Percentiles rank a stretch among this genome's conserved stretches.
These are phyloP conservation scores for Neurospora sp. DNA, from an alignment of 495 filamentous ascomycete genomes.

Conservation along the genomic window DNA sequence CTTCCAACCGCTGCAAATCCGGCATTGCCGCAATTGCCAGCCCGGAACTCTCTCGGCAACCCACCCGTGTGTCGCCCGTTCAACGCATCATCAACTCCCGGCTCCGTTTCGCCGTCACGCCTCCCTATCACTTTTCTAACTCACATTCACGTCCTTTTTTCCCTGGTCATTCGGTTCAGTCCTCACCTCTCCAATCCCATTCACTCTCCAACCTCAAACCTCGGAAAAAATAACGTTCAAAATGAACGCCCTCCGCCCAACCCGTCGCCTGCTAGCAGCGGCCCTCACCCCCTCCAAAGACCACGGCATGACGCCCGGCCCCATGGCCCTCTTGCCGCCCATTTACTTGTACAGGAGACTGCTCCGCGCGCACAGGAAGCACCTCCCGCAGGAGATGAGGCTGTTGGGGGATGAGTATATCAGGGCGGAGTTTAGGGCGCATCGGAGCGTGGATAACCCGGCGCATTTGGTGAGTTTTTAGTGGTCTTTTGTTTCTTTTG, in stretches of 20 bases:
- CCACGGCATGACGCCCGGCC: conserved; percentile 36
- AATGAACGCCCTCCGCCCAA: not conserved
- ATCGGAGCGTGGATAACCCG: conserved; percentile 77
- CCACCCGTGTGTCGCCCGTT: too few species aligned
- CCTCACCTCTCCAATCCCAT: too few species aligned
- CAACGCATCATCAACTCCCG: not conserved
- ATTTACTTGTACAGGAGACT: conserved; percentile 83
- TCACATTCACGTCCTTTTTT: too few species aligned
- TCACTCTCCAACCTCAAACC: too few species aligned
- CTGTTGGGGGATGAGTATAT: conserved; percentile 83
- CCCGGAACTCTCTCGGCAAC: not conserved
- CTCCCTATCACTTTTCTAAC: not conserved
- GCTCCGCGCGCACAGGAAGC: conserved; percentile 73
- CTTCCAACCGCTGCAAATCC: not conserved
- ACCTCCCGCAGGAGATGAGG: conserved; percentile 63
- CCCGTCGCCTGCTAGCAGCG: conserved; percentile 20
- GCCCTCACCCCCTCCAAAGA: conserved; percentile 15
- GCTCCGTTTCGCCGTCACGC: not conserved
- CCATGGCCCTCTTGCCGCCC: conserved; percentile 77
- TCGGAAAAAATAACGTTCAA: too few species aligned
- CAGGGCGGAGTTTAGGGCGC: conserved; percentile 81
- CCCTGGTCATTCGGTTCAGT: too few species aligned
- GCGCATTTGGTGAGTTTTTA: conserved; percentile 64
- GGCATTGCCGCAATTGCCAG: not conserved
- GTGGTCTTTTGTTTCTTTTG: too few species aligned